These are phyloP conservation scores for Daldinia bambusicola DNA, from an alignment of 495 filamentous ascomycete species.

Conservation along the genomic window DNA sequence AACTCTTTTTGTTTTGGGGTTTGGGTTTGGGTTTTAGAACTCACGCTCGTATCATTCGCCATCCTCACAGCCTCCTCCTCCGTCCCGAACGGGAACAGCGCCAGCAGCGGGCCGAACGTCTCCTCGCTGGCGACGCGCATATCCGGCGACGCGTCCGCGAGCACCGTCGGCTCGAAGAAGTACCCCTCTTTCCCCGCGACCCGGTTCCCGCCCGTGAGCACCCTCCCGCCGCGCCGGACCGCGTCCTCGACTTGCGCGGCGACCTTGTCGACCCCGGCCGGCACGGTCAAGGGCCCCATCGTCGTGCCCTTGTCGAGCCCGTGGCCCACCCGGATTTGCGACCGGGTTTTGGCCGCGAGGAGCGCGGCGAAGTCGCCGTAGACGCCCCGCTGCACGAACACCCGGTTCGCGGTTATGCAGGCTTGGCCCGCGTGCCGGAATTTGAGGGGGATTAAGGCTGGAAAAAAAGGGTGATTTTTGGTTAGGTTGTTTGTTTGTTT, in stretches of 20 bases:
- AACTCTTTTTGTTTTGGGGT: no score
- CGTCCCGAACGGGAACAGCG: conserved; percentile 74
- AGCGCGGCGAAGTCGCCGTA: conserved; percentile 65
- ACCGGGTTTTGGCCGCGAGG: conserved; percentile 63
- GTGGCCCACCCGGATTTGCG: conserved; percentile 71
- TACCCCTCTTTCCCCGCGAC: conserved; percentile 58
- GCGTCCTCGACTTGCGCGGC: conserved; percentile 71
- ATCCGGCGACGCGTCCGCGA: conserved; percentile 67
- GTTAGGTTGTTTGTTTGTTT: neutral
- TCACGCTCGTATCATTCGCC: conserved; percentile 70
- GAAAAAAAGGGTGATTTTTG: no score
- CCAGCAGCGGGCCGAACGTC: conserved; percentile 74
- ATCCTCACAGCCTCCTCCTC: conserved; percentile 72
- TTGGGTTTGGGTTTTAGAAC: no score
- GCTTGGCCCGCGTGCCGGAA: conserved; percentile 78
- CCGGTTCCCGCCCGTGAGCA: conserved; percentile 67
- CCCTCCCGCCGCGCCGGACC: conserved; percentile 65
- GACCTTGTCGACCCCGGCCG: conserved; percentile 71
- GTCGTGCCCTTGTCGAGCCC: conserved; percentile 67
- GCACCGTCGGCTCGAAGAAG: conserved; percentile 78
- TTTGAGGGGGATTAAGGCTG: conserved; percentile 66
- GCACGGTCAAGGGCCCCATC: conserved; percentile 75
- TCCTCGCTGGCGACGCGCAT: conserved; percentile 77
- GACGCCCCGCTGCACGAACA: conserved; percentile 72
- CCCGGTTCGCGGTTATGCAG: conserved; percentile 77